A percentile compares a stretch with the other conserved stretches of the same genome.
phyloP scores from a whole-genome alignment of 176 grass and related monocot species.

The sorghum (Sorghum bicolor) region DNA sequence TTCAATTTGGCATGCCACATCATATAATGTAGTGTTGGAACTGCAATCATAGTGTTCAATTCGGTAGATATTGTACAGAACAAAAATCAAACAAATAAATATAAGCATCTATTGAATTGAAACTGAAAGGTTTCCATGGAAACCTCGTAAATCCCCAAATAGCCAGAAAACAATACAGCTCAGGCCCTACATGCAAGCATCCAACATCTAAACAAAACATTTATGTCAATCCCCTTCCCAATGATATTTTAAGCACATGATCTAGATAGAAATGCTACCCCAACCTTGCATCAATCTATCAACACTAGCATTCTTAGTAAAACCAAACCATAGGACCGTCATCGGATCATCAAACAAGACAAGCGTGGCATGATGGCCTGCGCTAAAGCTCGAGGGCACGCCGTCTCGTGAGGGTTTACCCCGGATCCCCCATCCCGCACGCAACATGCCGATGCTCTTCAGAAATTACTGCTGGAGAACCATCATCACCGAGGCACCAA shows the following conservation, averaged over 20 bases:
- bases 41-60: background rate
- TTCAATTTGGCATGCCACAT: background rate
- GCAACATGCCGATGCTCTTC: background rate
- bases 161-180: background rate
- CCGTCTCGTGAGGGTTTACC: background rate
- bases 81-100: background rate
- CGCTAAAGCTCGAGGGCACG: background rate
- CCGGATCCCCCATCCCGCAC: conserved; percentile 7
- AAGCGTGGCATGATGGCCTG: background rate
- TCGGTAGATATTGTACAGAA: background rate
- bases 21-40: background rate
- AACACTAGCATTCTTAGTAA: background rate
- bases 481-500: background rate
- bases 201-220: background rate
- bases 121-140: background rate
- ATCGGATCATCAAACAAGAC: background rate
- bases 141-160: background rate
- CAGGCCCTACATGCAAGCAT: background rate
- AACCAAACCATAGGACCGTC: background rate
- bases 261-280: background rate
- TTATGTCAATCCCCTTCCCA: background rate
- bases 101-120: background rate
- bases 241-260: background rate
- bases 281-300: background rate
- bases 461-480: background rate